A percentile compares a stretch with the other conserved stretches of the same genome.
These are phyloP conservation scores for Adiantum capillusveneris DNA, from an alignment of 75 land plant genomes.

Conservation along the genomic window DNA sequence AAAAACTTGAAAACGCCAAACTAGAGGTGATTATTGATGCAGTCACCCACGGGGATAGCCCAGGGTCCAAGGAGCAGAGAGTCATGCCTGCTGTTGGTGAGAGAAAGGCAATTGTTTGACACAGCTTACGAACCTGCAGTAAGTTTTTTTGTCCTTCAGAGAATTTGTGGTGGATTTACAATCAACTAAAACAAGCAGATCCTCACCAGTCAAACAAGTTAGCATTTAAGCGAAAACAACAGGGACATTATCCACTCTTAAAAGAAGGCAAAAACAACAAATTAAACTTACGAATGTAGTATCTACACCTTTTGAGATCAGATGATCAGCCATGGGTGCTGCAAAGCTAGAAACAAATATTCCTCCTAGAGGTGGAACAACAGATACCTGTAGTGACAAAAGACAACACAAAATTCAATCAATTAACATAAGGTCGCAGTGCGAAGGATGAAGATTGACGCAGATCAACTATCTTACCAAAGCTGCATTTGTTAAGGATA, in stretches of 20 bases:
- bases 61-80: constrained; percentile 57
- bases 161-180: too few relatives aligned
- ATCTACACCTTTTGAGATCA: constrained; percentile 72
- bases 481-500: constrained; percentile 92
- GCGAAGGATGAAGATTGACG: too few relatives aligned
- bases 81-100: constrained; percentile 88
- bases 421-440: too few relatives aligned
- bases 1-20: constrained; percentile 82
- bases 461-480: constrained; percentile 51
- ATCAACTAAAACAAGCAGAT: too few relatives aligned
- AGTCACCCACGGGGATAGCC: constrained; percentile 64
- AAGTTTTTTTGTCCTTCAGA: too few relatives aligned
- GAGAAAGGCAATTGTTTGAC: constrained; percentile 88
- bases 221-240: too few relatives aligned
- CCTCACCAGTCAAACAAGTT: too few relatives aligned
- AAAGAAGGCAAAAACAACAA: background rate
- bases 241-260: too few relatives aligned
- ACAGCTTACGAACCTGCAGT: constrained; percentile 78
- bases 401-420: constrained; percentile 1
- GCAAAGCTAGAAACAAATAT: constrained; percentile 71
- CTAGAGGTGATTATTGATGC: constrained; percentile 75
- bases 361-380: constrained; percentile 83
- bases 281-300: constrained; percentile 52
- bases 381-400: constrained; percentile 50
- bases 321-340: constrained; percentile 78